phyloP scores from a whole-genome alignment of 2,329 filamentous ascomycete genomes.

The Aspergillus aculeatinus region DNA sequence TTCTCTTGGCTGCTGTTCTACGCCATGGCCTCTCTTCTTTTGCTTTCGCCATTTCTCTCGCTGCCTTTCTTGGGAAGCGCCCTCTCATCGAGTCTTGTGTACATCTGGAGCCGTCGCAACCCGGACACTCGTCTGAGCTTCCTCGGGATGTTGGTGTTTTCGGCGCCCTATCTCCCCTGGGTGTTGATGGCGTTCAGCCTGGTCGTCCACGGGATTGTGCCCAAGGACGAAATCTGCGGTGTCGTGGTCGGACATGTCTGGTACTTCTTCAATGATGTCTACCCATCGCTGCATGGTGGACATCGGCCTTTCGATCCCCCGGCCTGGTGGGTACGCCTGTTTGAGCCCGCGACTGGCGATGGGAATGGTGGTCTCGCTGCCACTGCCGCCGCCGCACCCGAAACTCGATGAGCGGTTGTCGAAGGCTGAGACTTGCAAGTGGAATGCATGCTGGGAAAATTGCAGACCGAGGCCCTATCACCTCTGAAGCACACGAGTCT shows the following conservation, averaged over 20 bases:
- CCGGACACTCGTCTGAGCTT: conserved; percentile 88
- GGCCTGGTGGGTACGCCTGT: conserved; percentile 82
- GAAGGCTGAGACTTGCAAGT: not conserved
- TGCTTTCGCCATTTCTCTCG: conserved; percentile 80
- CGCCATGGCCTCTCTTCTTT: conserved; percentile 73
- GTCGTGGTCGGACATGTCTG: conserved; percentile 93
- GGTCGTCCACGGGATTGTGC: conserved; percentile 82
- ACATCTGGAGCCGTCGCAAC: conserved; percentile 96
- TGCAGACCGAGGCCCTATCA: not conserved
- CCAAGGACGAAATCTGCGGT: conserved; percentile 94
- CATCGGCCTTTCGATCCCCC: conserved; percentile 86
- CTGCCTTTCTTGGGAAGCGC: conserved; percentile 95
- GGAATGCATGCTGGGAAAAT: not conserved
- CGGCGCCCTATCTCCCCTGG: conserved; percentile 92
- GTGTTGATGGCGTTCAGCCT: conserved; percentile 91
- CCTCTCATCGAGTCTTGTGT: conserved; percentile 87
- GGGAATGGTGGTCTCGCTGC: conserved; percentile 25
- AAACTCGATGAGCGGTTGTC: conserved; percentile 29
- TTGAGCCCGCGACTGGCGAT: conserved; percentile 50
- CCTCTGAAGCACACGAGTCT: not conserved
- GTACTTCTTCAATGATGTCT: conserved; percentile 98
- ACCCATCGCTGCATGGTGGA: conserved; percentile 83
- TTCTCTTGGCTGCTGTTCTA: conserved; percentile 95
- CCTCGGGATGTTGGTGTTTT: conserved; percentile 84
- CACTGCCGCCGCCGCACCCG: conserved; percentile 31